phyloP scores from a whole-genome alignment of 2,329 filamentous ascomycete species.

The Cyphellophora attinorum region DNA sequence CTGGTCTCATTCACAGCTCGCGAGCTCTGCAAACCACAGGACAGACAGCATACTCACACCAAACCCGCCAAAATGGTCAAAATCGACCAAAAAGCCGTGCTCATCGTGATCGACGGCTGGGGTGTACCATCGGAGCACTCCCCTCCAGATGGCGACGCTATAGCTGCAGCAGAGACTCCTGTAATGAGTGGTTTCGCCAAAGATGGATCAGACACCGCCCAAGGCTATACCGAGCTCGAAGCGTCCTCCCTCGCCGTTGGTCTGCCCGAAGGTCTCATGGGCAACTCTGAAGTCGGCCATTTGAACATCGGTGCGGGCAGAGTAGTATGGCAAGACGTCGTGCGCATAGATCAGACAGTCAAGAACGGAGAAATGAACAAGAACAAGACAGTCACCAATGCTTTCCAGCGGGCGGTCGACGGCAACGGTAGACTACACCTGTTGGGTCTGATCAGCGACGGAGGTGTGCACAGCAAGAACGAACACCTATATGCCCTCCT shows the following conservation, averaged over 20 bases:
- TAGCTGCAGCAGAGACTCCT: constrained; percentile 84
- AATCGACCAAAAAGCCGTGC: constrained; percentile 59
- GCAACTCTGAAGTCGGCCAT: constrained; percentile 97
- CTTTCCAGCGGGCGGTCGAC: constrained; percentile 70
- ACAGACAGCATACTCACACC: too few species aligned
- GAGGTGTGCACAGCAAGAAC: constrained; percentile 95
- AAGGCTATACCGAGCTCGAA: constrained; percentile 86
- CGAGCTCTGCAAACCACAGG: too few species aligned
- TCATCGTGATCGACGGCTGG: constrained; percentile 99
- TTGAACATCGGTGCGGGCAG: constrained; percentile 96
- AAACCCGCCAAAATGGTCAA: constrained; percentile 44
- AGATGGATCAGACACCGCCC: constrained; percentile 57
- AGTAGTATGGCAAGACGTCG: constrained; percentile 97
- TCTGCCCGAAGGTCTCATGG: constrained; percentile 94
- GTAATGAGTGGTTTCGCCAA: constrained; percentile 80
- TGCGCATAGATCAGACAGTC: constrained; percentile 88
- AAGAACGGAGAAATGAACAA: constrained; percentile 73
- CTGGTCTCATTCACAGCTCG: too few species aligned
- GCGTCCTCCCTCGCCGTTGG: constrained; percentile 93
- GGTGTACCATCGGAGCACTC: constrained; percentile 74
- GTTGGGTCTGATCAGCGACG: constrained; percentile 84
- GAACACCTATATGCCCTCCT: constrained; percentile 82
- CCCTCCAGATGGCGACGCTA: constrained; percentile 85
- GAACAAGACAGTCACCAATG: constrained; percentile 66
- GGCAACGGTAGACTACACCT: constrained; percentile 90